Percentiles rank a stretch among this genome's conserved stretches.
phyloP scores from a whole-genome alignment of 2,329 filamentous ascomycete genomes.

The Sporothrix brunneoviolacea region DNA sequence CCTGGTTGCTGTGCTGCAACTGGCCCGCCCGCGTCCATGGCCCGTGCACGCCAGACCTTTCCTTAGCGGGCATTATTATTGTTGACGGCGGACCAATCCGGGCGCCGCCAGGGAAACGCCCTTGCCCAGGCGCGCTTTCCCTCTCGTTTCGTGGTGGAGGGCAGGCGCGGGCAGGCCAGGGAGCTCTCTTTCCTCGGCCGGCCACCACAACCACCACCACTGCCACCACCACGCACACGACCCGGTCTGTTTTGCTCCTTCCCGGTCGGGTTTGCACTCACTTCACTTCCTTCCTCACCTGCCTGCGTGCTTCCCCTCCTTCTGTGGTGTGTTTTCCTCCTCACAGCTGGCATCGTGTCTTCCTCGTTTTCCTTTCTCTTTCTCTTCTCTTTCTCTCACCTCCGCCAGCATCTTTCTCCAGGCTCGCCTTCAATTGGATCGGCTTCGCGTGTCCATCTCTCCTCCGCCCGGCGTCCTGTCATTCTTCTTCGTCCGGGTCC shows the following conservation, averaged over 20 bases:
- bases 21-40: constrained; percentile 18
- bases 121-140: constrained; percentile 13
- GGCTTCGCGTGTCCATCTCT: constrained; percentile 12
- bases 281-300: background rate
- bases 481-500: constrained; percentile 9
- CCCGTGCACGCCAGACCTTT: constrained; percentile 19
- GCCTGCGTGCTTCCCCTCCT: background rate
- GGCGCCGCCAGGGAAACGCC: constrained; percentile 17
- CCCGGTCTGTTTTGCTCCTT: constrained; percentile 11
- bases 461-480: constrained; percentile 4
- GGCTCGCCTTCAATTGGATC: too few species aligned
- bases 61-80: constrained; percentile 21
- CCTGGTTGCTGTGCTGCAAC: constrained; percentile 19
- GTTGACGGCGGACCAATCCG: constrained; percentile 21
- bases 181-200: constrained; percentile 9
- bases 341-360: too few species aligned
- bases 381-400: background rate
- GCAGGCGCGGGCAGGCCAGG: background rate
- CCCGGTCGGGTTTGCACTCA: background rate
- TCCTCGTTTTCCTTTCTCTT: constrained; percentile 1
- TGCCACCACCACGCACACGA: background rate
- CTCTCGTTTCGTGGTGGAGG: constrained; percentile 1
- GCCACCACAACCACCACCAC: background rate
- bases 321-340: constrained; percentile 3
- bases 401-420: too few species aligned